Conservation (phyloP, 2,329 filamentous ascomycete genomes). For the Xylariaceae sp. region DNA sequence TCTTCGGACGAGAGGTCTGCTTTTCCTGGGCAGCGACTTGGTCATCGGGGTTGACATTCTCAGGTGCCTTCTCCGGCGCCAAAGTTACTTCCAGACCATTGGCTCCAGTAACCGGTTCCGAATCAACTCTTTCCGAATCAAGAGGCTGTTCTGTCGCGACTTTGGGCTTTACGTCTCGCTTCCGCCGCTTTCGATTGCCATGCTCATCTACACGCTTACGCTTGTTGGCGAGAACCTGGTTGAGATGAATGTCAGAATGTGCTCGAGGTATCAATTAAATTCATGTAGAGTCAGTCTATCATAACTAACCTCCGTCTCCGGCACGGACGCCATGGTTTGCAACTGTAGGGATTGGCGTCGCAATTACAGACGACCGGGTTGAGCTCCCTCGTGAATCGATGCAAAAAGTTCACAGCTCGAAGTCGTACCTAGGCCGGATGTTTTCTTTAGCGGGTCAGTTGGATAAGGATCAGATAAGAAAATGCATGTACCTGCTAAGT, state of each 20-base stretch:
- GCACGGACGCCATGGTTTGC: conserved; percentile 29
- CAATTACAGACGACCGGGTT: background rate
- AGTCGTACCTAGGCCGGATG: conserved; percentile 18
- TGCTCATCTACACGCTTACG: conserved; percentile 45
- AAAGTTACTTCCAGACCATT: conserved; percentile 13
- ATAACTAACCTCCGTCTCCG: conserved; percentile 26
- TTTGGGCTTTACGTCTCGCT: conserved; percentile 29
- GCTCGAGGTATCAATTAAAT: background rate
- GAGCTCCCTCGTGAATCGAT: conserved; percentile 2
- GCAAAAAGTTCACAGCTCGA: conserved; percentile 25
- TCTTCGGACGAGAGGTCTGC: conserved; percentile 13
- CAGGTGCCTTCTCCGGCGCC: conserved; percentile 2
- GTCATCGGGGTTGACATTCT: conserved; percentile 8
- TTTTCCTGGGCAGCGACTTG: conserved; percentile 18
- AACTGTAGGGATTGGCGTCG: conserved; percentile 5
- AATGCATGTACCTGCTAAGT: conserved; percentile 23
- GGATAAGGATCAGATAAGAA: conserved; percentile 32
- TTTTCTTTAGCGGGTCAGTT: conserved; percentile 23
- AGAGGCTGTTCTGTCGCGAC: conserved; percentile 10
- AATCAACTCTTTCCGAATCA: conserved; percentile 8
- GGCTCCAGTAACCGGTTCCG: conserved; percentile 10
- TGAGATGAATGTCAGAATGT: conserved; percentile 14
- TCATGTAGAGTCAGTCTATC: background rate
- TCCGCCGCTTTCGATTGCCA: conserved; percentile 41
- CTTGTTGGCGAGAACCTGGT: conserved; percentile 41